These are phyloP conservation scores for Clitocybe nebularis DNA, from an alignment of 1,284 basidiomycete genomes.

Conservation along the genomic window DNA sequence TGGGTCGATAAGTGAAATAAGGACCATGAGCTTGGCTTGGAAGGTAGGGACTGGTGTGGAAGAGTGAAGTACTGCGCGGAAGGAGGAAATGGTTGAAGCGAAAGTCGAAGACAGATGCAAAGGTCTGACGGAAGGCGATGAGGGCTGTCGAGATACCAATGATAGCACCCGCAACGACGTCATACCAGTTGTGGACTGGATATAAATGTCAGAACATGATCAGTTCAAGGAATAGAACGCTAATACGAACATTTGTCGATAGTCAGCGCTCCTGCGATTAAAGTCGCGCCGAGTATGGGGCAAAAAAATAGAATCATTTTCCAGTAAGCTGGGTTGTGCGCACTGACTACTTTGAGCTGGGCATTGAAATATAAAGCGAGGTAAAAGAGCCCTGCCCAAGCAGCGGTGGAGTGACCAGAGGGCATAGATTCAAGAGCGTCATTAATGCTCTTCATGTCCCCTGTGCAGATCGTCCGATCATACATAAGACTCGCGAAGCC, in stretches of 20 bases:
- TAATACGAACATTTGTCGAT: slow-evolving; percentile 46
- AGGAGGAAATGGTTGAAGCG: slow-evolving; percentile 55
- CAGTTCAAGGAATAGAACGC: background rate
- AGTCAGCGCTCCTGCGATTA: slow-evolving; percentile 54
- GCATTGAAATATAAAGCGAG: slow-evolving; percentile 56
- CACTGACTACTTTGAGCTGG: slow-evolving; percentile 54
- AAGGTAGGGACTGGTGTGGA: slow-evolving; percentile 30
- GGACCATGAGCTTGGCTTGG: slow-evolving; percentile 19
- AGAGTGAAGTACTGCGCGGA: slow-evolving; percentile 40
- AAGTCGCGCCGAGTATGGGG: slow-evolving; percentile 51
- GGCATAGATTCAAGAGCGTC: slow-evolving; percentile 51
- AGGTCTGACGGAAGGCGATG: slow-evolving; percentile 53
- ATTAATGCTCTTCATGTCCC: slow-evolving; percentile 47
- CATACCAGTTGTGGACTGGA: slow-evolving; percentile 48
- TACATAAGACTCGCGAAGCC: slow-evolving; percentile 48
- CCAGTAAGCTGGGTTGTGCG: slow-evolving; percentile 54
- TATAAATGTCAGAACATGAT: background rate
- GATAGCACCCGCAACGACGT: slow-evolving; percentile 46
- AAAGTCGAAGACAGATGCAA: slow-evolving; percentile 52
- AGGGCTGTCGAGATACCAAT: slow-evolving; percentile 47
- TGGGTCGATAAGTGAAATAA: slow-evolving; percentile 30
- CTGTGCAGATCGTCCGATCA: slow-evolving; percentile 47
- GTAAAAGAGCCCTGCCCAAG: slow-evolving; percentile 48
- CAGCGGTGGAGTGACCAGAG: slow-evolving; percentile 45
- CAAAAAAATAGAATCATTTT: slow-evolving; percentile 57